Conservation (phyloP, 148 eudicot species). For the Amaranthus hypochondriacus region DNA sequence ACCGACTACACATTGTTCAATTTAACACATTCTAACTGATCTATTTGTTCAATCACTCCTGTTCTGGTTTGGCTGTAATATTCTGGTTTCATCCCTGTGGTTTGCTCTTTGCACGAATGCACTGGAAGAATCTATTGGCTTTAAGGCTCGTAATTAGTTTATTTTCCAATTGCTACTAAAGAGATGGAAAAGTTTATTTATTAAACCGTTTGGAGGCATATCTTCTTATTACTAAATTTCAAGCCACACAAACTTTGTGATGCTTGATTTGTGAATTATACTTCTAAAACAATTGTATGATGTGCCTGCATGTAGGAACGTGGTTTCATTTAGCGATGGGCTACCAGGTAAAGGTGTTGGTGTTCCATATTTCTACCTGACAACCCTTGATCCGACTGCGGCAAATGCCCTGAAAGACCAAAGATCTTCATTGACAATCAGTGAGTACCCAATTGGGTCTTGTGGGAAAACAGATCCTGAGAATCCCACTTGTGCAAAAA, state of each 20-base stretch:
- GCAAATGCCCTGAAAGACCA: constrained; percentile 65
- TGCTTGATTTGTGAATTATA: neutral
- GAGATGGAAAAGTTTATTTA: neutral
- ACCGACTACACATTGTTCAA: neutral
- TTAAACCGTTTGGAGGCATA: neutral
- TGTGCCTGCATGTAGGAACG: constrained; percentile 52
- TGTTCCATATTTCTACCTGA: constrained; percentile 83
- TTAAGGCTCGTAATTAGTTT: neutral
- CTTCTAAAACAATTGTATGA: neutral
- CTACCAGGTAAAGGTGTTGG: constrained; percentile 61
- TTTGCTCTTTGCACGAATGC: neutral
- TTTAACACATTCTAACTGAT: neutral
- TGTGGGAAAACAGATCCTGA: constrained; percentile 86
- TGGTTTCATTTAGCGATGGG: constrained; percentile 89
- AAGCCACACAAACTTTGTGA: neutral
- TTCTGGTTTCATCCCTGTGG: neutral
- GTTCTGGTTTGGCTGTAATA: neutral
- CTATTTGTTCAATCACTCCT: neutral
- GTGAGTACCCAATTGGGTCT: constrained; percentile 71
- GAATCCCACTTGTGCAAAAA: constrained; percentile 80
- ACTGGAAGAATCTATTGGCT: neutral
- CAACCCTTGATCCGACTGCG: constrained; percentile 84
- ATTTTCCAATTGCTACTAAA: neutral
- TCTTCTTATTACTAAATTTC: neutral
- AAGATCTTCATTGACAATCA: constrained; percentile 69